Evolutionary conservation across 257 asterid species (phyloP).

Genomic region (Primulina huaijiensis): DNA sequence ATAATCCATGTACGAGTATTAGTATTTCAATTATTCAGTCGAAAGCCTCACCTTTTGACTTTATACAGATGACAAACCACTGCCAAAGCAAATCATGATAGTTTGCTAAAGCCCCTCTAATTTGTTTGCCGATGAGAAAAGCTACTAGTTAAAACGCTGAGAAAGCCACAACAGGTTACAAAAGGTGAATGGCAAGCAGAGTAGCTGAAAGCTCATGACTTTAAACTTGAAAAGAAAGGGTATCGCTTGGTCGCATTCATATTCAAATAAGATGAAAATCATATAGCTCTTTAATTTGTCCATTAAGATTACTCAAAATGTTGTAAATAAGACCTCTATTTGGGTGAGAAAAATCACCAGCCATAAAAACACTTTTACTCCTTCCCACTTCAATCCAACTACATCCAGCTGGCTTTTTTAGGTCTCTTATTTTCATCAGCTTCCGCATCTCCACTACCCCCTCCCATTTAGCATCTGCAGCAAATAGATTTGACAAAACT

Average conservation of each 20-base stretch:
- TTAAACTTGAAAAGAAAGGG: not conserved
- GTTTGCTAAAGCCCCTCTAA: not conserved
- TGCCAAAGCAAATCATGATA: not conserved
- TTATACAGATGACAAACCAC: too few relatives aligned
- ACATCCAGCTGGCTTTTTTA: conserved; percentile 89
- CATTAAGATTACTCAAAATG: conserved; percentile 48
- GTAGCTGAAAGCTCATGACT: not conserved
- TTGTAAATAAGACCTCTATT: conserved; percentile 42
- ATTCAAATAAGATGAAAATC: conserved; percentile 26
- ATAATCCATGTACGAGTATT: not conserved
- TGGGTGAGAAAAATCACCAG: conserved; percentile 74
- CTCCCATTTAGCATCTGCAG: conserved; percentile 81
- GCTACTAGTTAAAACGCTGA: not conserved
- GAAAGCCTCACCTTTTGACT: not conserved
- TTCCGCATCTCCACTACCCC: conserved; percentile 70
- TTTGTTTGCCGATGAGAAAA: not conserved
- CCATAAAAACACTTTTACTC: conserved; percentile 52
- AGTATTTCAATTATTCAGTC: too few relatives aligned
- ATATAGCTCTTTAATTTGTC: conserved; percentile 54
- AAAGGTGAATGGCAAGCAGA: not conserved
- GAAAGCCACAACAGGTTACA: not conserved
- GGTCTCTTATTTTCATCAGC: conserved; percentile 60
- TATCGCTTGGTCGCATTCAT: not conserved
- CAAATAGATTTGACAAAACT: conserved; percentile 69
- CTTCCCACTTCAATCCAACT: conserved; percentile 84